Percentiles rank a stretch among this genome's conserved stretches.
Evolutionary conservation across 345 rosid genomes (phyloP).

Genomic region (Gossypium thurberi): DNA sequence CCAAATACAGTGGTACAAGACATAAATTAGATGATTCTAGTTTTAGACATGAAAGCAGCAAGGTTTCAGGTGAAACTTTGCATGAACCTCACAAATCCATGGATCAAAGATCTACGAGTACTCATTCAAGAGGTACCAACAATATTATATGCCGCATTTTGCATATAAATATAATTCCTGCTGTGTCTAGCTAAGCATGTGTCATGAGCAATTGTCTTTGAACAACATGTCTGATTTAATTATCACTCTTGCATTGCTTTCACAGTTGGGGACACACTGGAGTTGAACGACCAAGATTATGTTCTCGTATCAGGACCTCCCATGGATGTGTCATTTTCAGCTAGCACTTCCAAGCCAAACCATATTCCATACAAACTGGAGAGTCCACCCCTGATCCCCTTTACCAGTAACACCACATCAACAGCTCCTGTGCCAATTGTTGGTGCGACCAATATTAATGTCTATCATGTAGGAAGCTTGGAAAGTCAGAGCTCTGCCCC

Average conservation of each 20-base stretch:
- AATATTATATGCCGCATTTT: slow-evolving; percentile 9
- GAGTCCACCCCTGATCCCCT: slow-evolving; percentile 39
- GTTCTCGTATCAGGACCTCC: slow-evolving; percentile 89
- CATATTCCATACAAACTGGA: slow-evolving; percentile 40
- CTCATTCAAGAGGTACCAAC: slow-evolving; percentile 48
- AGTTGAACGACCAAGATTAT: slow-evolving; percentile 79
- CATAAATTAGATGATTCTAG: slow-evolving; percentile 29
- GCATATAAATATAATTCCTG: background rate
- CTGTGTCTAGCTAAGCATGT: background rate
- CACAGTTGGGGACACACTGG: slow-evolving; percentile 65
- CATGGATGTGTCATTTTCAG: slow-evolving; percentile 48
- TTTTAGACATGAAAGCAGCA: slow-evolving; percentile 33
- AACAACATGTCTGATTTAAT: slow-evolving; percentile 4
- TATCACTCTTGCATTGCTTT: slow-evolving; percentile 2
- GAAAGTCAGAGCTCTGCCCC: slow-evolving; percentile 63
- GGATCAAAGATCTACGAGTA: slow-evolving; percentile 36
- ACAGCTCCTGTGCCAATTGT: slow-evolving; percentile 62
- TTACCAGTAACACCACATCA: slow-evolving; percentile 25
- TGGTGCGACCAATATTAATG: slow-evolving; percentile 35
- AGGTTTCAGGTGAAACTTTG: slow-evolving; percentile 35
- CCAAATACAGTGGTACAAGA: slow-evolving; percentile 34
- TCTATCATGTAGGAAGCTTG: slow-evolving; percentile 45
- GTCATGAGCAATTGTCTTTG: slow-evolving; percentile 1
- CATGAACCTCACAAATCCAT: slow-evolving; percentile 35
- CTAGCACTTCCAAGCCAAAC: slow-evolving; percentile 51